These are phyloP conservation scores for Fimicolochytrium jonesii DNA, from an alignment of 192 early-diverging fungal species.

Conservation along the genomic window DNA sequence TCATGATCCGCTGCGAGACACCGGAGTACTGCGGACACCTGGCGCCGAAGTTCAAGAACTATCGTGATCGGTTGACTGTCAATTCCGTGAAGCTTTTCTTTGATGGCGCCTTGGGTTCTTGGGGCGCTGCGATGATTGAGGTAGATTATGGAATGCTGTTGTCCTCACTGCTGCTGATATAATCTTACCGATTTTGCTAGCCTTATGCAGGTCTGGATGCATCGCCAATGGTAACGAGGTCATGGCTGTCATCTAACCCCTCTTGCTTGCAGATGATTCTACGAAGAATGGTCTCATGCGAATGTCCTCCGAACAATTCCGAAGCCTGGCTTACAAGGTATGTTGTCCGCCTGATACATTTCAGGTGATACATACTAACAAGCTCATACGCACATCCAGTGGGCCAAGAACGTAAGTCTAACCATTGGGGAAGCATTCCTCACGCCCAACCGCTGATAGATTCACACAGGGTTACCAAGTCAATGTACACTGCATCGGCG, in stretches of 20 bases:
- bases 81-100: conserved; percentile 51
- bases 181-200: too few species aligned
- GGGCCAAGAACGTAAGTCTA: conserved; percentile 7
- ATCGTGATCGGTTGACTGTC: conserved; percentile 29
- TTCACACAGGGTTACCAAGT: conserved; percentile 47
- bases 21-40: conserved; percentile 20
- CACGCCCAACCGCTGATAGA: too few species aligned
- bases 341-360: not conserved
- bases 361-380: too few species aligned
- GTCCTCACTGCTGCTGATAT: too few species aligned
- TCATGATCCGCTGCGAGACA: conserved; percentile 24
- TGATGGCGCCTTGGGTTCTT: conserved; percentile 56
- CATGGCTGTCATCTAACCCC: too few species aligned
- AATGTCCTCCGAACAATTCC: conserved; percentile 10
- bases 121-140: conserved; percentile 47
- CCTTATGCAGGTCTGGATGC: too few species aligned
- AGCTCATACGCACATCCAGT: conserved; percentile 2
- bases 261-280: conserved; percentile 37
- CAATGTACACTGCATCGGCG: conserved; percentile 53
- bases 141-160: too few species aligned
- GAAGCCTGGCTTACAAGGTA: not conserved
- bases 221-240: too few species aligned
- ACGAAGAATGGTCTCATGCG: conserved; percentile 38
- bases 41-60: not conserved
- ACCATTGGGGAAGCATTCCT: too few species aligned